These are phyloP conservation scores for Corchorus olitorius DNA, from an alignment of 345 rosid species.

Conservation along the genomic window DNA sequence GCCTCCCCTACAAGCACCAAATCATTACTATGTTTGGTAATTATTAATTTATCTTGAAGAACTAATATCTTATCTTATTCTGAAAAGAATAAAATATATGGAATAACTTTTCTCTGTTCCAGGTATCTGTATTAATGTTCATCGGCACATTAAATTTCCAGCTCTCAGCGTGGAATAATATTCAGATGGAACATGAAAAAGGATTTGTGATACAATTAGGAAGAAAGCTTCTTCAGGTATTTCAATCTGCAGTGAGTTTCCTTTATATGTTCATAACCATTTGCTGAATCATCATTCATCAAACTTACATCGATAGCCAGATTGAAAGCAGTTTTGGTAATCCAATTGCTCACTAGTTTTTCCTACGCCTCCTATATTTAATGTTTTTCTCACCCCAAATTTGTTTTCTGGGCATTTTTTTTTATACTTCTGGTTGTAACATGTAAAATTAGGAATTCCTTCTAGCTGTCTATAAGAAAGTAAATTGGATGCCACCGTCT, in stretches of 20 bases:
- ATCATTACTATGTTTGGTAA: conserved; percentile 69
- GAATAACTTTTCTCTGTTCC: conserved; percentile 18
- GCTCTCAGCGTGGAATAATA: conserved; percentile 28
- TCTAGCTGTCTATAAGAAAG: background rate
- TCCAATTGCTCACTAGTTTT: background rate
- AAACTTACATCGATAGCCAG: background rate
- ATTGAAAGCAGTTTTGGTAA: conserved; percentile 1
- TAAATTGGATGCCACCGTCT: background rate
- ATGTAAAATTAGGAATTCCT: background rate
- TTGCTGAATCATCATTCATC: background rate
- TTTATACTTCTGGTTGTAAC: background rate
- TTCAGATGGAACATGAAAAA: conserved; percentile 30
- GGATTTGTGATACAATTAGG: conserved; percentile 49
- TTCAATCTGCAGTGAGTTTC: conserved; percentile 20
- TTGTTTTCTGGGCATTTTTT: background rate
- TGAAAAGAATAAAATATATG: conserved; percentile 12
- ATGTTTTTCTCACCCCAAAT: background rate
- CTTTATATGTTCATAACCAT: background rate
- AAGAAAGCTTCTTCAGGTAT: conserved; percentile 77
- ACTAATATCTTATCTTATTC: conserved; percentile 4
- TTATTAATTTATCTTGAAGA: conserved; percentile 8
- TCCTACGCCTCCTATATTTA: background rate
- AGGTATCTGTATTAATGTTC: conserved; percentile 59
- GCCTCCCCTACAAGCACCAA: conserved; percentile 50
- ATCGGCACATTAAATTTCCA: conserved; percentile 54